phyloP scores from a whole-genome alignment of 176 grass and related monocot species.

The Triticum dicoccoides region DNA sequence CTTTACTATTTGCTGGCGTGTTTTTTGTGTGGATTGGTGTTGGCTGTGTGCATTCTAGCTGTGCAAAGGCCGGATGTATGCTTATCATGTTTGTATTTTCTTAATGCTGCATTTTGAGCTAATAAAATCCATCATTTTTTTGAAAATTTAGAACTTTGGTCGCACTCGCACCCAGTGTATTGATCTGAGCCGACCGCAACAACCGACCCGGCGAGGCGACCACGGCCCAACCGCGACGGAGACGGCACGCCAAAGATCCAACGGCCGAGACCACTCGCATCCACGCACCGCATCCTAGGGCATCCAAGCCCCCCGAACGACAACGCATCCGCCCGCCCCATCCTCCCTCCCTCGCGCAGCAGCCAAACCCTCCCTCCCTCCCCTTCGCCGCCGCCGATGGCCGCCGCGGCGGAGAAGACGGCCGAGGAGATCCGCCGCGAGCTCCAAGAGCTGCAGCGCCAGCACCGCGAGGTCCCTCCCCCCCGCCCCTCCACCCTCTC shows the following conservation, averaged over 20 bases:
- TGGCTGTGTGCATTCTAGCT: no score
- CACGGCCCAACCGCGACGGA: background rate
- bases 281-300: background rate
- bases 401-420: slow-evolving; percentile 69
- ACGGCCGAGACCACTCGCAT: background rate
- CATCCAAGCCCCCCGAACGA: slow-evolving; percentile 38
- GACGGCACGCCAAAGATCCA: slow-evolving; percentile 17
- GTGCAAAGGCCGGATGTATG: no score
- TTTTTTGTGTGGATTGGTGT: no score
- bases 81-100: no score
- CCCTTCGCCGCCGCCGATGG: slow-evolving; percentile 25
- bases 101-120: no score
- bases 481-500: background rate
- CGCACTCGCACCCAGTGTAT: no score
- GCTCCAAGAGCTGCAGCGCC: slow-evolving; percentile 94
- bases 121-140: no score
- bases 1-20: no score
- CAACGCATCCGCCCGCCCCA: background rate
- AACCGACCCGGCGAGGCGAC: background rate
- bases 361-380: slow-evolving; percentile 15
- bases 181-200: background rate
- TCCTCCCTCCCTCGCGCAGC: background rate
- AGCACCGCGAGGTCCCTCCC: slow-evolving; percentile 69
- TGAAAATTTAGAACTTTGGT: no score
- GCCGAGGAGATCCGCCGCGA: slow-evolving; percentile 89